phyloP scores from a whole-genome alignment of 2,329 filamentous ascomycete genomes.

The Cytospora paraplurivora region DNA sequence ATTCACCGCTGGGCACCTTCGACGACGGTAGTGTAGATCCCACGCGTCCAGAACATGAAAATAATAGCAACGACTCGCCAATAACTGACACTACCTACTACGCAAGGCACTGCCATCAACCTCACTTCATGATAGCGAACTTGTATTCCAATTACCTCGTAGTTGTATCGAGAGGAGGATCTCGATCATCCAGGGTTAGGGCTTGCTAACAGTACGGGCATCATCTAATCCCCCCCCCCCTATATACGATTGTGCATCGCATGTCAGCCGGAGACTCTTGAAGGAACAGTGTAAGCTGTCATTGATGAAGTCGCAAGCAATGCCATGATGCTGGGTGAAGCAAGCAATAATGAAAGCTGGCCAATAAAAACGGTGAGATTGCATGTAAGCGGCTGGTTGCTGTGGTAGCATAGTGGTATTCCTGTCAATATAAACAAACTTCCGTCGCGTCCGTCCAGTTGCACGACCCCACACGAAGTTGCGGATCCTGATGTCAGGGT shows the following conservation, averaged over 20 bases:
- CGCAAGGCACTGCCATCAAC: too few relatives aligned
- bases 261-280: background rate
- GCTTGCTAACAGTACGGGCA: too few relatives aligned
- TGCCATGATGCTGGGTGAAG: constrained; percentile 6
- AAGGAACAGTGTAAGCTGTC: background rate
- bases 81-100: too few relatives aligned
- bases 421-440: constrained; percentile 22
- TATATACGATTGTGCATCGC: too few relatives aligned
- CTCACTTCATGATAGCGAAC: too few relatives aligned
- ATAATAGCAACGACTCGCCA: too few relatives aligned
- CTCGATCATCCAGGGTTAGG: too few relatives aligned
- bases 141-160: too few relatives aligned
- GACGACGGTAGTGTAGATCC: too few relatives aligned
- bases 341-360: constrained; percentile 17
- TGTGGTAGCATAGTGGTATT: constrained; percentile 10
- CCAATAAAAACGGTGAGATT: constrained; percentile 5
- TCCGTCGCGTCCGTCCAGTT: constrained; percentile 17
- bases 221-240: too few relatives aligned
- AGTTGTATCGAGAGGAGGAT: too few relatives aligned
- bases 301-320: constrained; percentile 5
- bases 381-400: constrained; percentile 12
- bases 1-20: background rate
- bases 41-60: too few relatives aligned
- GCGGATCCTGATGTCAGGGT: constrained; percentile 4
- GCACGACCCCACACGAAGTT: constrained; percentile 20